phyloP scores from a whole-genome alignment of 768 basidiomycete genomes.

The Lactarius trivialis region DNA sequence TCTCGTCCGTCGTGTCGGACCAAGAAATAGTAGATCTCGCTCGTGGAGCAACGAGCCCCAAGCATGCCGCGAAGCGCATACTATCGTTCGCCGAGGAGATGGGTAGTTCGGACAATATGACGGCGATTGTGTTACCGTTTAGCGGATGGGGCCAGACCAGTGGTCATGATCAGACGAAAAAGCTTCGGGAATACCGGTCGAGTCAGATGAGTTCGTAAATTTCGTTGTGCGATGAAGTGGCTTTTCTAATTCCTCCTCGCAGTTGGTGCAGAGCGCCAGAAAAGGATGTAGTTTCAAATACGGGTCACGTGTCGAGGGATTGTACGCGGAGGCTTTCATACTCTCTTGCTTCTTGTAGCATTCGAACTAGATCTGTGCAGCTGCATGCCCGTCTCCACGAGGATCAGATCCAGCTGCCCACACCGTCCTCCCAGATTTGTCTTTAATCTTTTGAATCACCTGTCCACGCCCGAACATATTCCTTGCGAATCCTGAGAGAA shows the following conservation, averaged over 20 bases:
- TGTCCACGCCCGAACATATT: conserved; percentile 78
- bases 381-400: conserved; percentile 83
- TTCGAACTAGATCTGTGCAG: conserved; percentile 61
- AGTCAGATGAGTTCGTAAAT: conserved; percentile 29
- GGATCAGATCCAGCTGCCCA: conserved; percentile 96
- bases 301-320: neutral
- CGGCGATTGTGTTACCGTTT: conserved; percentile 84
- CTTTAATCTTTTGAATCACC: conserved; percentile 74
- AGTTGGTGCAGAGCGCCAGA: conserved; percentile 64
- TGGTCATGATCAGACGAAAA: conserved; percentile 77
- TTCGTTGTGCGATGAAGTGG: neutral
- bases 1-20: conserved; percentile 86
- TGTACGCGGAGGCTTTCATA: no score
- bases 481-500: conserved; percentile 53
- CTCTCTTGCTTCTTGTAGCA: no score
- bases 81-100: conserved; percentile 83
- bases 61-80: conserved; percentile 75
- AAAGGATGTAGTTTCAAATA: conserved; percentile 44
- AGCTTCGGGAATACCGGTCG: conserved; percentile 73
- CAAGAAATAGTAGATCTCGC: conserved; percentile 92
- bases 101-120: conserved; percentile 86
- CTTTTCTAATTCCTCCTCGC: conserved; percentile 3
- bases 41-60: conserved; percentile 62
- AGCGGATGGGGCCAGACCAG: conserved; percentile 83
- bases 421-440: conserved; percentile 61